Evolutionary conservation across 495 filamentous ascomycete genomes (phyloP).

Genomic region (Penicillium paxilli): DNA sequence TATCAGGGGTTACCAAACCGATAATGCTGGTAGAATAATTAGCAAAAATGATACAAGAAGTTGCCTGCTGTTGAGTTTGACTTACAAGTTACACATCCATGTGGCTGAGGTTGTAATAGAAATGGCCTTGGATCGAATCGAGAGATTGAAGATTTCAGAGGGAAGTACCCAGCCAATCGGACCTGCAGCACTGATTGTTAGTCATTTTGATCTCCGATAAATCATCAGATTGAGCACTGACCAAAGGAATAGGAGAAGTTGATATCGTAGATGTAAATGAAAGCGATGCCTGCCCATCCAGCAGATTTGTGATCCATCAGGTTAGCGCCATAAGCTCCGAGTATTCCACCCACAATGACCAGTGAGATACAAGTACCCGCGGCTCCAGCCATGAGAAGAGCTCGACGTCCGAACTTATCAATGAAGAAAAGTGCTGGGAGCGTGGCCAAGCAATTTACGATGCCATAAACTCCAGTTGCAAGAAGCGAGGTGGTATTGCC

Average conservation of each 20-base stretch:
- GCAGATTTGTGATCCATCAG: conserved; percentile 61
- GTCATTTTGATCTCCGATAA: background rate
- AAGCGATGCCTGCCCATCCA: conserved; percentile 76
- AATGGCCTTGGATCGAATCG: conserved; percentile 39
- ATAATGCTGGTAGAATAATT: conserved; percentile 49
- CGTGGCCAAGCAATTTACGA: conserved; percentile 76
- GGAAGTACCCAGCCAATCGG: conserved; percentile 45
- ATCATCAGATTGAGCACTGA: conserved; percentile 12
- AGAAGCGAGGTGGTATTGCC: conserved; percentile 66
- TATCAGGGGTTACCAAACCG: conserved; percentile 73
- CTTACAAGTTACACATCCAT: conserved; percentile 47
- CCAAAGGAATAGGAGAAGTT: conserved; percentile 67
- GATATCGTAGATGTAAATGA: conserved; percentile 82
- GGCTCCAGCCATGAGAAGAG: conserved; percentile 45
- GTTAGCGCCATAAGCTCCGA: conserved; percentile 60
- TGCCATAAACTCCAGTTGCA: conserved; percentile 77
- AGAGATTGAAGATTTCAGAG: conserved; percentile 42
- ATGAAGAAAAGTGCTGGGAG: conserved; percentile 72
- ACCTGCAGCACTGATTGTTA: conserved; percentile 19
- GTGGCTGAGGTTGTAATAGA: conserved; percentile 42
- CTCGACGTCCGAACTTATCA: conserved; percentile 72
- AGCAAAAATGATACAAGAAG: background rate
- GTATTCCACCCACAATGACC: conserved; percentile 73
- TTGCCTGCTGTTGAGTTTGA: background rate
- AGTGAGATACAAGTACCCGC: conserved; percentile 61